phyloP scores from a whole-genome alignment of 225 moss, liverwort and hornwort species.

The Marchantia polymorpha region DNA sequence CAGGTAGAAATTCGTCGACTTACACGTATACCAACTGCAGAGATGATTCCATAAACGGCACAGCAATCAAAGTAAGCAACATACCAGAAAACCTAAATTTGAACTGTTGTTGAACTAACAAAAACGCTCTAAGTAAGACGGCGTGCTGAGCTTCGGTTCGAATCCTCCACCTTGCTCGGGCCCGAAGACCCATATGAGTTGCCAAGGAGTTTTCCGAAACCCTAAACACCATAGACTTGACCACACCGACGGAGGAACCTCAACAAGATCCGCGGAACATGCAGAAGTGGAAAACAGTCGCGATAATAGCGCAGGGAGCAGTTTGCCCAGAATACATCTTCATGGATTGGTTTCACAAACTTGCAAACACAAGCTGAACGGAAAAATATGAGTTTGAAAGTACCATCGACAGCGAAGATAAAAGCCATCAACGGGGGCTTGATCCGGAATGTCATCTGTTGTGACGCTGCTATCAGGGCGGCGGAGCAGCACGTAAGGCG shows the following conservation, averaged over 20 bases:
- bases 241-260: not conserved
- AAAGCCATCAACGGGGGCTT: slow-evolving; percentile 76
- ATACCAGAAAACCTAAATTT: too few relatives aligned
- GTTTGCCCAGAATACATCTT: not conserved
- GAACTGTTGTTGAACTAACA: too few relatives aligned
- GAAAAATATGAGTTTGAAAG: not conserved
- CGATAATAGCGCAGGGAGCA: not conserved
- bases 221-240: not conserved
- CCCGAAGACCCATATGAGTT: not conserved
- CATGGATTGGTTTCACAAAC: not conserved
- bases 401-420: slow-evolving; percentile 97
- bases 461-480: slow-evolving; percentile 74
- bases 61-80: too few relatives aligned
- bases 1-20: too few relatives aligned
- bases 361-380: not conserved
- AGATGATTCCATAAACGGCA: too few relatives aligned
- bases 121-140: not conserved
- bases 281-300: not conserved
- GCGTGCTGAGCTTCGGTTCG: not conserved
- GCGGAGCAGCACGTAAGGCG: slow-evolving; percentile 86
- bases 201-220: not conserved
- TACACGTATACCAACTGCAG: too few relatives aligned
- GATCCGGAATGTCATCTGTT: slow-evolving; percentile 93
- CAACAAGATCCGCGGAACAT: not conserved
- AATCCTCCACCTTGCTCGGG: not conserved